These are phyloP conservation scores for Xanthoconium separans DNA, from an alignment of 1,284 basidiomycete genomes.

Conservation along the genomic window DNA sequence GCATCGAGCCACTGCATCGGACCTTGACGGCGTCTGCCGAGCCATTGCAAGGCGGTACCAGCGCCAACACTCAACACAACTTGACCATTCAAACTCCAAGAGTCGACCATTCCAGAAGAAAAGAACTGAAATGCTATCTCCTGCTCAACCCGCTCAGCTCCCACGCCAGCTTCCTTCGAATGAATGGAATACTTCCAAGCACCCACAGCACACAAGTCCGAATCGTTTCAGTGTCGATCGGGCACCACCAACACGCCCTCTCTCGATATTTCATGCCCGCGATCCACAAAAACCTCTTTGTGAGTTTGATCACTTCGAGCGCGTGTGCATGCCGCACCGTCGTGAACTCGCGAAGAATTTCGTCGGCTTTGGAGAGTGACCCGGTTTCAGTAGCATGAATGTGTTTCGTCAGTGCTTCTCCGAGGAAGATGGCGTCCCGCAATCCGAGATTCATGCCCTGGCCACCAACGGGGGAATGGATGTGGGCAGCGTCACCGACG, in stretches of 20 bases:
- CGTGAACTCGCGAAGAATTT: conserved; percentile 19
- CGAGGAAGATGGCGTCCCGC: conserved; percentile 41
- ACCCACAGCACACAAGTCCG: conserved; percentile 23
- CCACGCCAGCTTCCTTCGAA: conserved; percentile 22
- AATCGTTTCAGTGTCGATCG: conserved; percentile 12
- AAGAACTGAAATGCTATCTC: no score
- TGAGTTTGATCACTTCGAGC: conserved; percentile 22
- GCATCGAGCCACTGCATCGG: no score
- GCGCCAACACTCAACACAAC: no score
- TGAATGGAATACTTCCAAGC: conserved; percentile 12
- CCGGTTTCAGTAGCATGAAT: conserved; percentile 13
- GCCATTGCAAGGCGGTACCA: no score
- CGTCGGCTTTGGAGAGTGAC: conserved; percentile 18
- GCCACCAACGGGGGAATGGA: conserved; percentile 45
- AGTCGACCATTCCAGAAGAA: no score
- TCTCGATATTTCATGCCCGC: conserved; percentile 6
- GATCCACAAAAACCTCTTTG: conserved; percentile 23
- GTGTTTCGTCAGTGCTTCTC: conserved; percentile 23
- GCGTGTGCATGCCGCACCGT: conserved; percentile 19
- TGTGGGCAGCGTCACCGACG: conserved; percentile 47
- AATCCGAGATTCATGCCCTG: conserved; percentile 51
- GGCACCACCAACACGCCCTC: conserved; percentile 23
- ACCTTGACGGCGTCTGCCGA: no score
- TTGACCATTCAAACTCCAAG: no score
- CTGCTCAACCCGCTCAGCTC: conserved; percentile 28